phyloP scores from a whole-genome alignment of 179 eudicot genomes.

The Carnegiea gigantea region DNA sequence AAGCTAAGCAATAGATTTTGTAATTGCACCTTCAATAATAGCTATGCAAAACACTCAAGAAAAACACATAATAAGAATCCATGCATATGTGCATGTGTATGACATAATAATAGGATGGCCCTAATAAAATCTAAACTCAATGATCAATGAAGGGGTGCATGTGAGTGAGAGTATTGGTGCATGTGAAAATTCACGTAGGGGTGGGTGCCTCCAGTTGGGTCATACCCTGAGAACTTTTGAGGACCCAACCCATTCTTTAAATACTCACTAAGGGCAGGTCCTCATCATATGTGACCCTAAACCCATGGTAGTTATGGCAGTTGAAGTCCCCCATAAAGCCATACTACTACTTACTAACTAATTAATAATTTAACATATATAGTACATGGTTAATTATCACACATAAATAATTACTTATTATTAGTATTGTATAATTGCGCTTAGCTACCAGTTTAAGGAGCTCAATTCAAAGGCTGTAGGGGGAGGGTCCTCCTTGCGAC shows the following conservation, averaged over 20 bases:
- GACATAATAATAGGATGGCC: no score
- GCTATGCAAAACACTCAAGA: no score
- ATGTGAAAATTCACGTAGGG: conserved; percentile 24
- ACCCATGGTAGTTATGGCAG: conserved; percentile 43
- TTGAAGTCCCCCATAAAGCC: conserved; percentile 25
- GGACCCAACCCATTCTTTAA: conserved; percentile 2
- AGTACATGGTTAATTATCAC: no score
- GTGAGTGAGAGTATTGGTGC: neutral
- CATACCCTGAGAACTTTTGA: neutral
- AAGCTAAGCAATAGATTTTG: no score
- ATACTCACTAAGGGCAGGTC: conserved; percentile 16
- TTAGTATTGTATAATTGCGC: neutral
- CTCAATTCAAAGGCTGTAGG: neutral
- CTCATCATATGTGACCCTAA: conserved; percentile 15
- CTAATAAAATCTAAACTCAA: no score
- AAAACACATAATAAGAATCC: neutral
- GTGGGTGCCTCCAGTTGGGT: conserved; percentile 18
- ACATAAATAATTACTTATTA: no score
- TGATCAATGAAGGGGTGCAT: neutral
- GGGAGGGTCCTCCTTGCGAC: neutral
- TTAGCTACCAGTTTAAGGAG: neutral
- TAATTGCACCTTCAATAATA: no score
- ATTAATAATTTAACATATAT: neutral
- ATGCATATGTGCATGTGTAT: no score
- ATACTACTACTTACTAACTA: neutral